Base-by-base conservation (phyloP, 306 rosid species). In the Hippophae tibetana region DNA sequence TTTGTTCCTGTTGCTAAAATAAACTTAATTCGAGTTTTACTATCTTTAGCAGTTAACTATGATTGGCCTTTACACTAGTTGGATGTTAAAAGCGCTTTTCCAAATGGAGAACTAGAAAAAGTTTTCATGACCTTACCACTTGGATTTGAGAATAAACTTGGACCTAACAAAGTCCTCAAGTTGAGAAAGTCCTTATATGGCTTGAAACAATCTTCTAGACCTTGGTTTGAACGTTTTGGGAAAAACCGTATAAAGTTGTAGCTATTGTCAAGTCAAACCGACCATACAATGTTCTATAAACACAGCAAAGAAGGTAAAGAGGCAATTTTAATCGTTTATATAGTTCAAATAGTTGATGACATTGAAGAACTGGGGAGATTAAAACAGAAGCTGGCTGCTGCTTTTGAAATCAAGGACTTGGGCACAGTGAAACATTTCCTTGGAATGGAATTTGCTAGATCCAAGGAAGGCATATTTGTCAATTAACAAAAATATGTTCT, bases 351-450 rank as follows among this genome's bases (percentile, higher is more conserved):
- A 47, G 54, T 6, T 3, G 54, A 51, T 51, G 54, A 51, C 8
- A 51, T 1, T 12, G 25, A 7, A 5, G 23, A 51, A 14, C 18
- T 51, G 4, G 6, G 8, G 25, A 11, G 50, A 13, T 9, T 51
- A 6, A 51, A 51, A 5, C 5, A 13, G 18, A 2, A 7, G 6
- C 26, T 55, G 1, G 59, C 59, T 25, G 38, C 27, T 18, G 43
- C 27, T 10, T 55, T 55, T 55, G 43, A 55, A 55, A 55, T 55
- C 6, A 55, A 55, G 26, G 59, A 47, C 50, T 47, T 47, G 12
- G 50, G 10, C 12, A 9, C 50, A 8, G 2, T 47, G 50, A 47
- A 47, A 47, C 12, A 47, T 9, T 47, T 47, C 12, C 50, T 5
- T 47, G 1, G 50, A 47, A 47, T 47, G 50, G 50, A 47, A 47